Evolutionary conservation across 2,329 filamentous ascomycete genomes (phyloP).

Genomic region (Hypomyces perniciosus): DNA sequence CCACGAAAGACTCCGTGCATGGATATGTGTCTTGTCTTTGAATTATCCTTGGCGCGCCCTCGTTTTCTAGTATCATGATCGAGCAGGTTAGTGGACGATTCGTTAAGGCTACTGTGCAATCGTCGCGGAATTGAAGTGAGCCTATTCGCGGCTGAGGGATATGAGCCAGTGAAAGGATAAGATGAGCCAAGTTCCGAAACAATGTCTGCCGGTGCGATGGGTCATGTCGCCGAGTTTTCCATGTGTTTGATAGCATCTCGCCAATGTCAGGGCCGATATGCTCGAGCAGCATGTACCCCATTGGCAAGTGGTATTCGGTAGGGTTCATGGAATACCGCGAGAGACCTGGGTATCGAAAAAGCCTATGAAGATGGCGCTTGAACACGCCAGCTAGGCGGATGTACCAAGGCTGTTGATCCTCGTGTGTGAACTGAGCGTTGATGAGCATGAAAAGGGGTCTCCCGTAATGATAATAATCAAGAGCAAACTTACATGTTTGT

Average conservation of each 20-base stretch:
- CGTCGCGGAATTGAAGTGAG: slow-evolving; percentile 24
- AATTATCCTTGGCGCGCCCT: slow-evolving; percentile 27
- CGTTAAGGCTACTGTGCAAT: slow-evolving; percentile 22
- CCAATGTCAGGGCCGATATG: slow-evolving; percentile 4
- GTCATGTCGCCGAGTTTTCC: slow-evolving; percentile 14
- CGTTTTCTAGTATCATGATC: slow-evolving; percentile 30
- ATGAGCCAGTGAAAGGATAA: slow-evolving; percentile 20
- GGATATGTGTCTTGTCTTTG: slow-evolving; percentile 25
- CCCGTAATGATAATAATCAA: background rate
- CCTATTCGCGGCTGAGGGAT: slow-evolving; percentile 27
- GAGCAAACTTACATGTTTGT: slow-evolving; percentile 1
- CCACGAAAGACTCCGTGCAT: slow-evolving; percentile 22
- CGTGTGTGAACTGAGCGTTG: background rate
- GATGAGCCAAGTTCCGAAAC: slow-evolving; percentile 20
- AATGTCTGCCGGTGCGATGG: slow-evolving; percentile 16
- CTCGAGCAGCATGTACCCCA: background rate
- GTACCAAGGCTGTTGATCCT: background rate
- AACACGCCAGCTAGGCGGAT: background rate
- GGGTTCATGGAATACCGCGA: background rate
- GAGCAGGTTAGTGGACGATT: slow-evolving; percentile 29
- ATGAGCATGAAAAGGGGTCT: background rate
- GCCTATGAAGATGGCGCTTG: background rate
- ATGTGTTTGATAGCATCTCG: slow-evolving; percentile 5
- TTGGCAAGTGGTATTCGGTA: background rate
- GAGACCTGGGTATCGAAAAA: background rate